These are phyloP conservation scores for Zygosaccharomyces sapae DNA, from an alignment of 1,139 yeast genomes.

Conservation along the genomic window DNA sequence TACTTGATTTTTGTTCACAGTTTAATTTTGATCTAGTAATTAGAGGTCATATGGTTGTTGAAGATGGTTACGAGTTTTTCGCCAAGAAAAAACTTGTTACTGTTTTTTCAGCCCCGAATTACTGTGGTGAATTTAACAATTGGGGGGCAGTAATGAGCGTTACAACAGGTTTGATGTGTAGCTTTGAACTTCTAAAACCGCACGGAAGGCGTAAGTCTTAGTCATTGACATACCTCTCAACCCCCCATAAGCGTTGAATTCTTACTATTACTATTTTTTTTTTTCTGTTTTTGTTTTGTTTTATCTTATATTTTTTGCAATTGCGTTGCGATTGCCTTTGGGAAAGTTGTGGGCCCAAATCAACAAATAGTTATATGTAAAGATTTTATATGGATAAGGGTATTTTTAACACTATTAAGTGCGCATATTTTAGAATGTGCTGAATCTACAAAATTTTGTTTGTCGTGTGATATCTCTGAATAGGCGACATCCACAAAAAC, in stretches of 20 bases:
- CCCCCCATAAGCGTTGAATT: neutral
- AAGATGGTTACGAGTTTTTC: constrained; percentile 87
- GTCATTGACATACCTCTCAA: neutral
- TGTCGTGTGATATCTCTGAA: no score
- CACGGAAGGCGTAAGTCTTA: constrained; percentile 13
- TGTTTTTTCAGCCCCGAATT: constrained; percentile 82
- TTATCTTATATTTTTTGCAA: neutral
- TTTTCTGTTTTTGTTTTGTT: neutral
- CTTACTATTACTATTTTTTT: neutral
- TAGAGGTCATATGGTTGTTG: constrained; percentile 91
- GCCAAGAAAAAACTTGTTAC: constrained; percentile 74
- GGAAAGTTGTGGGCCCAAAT: neutral
- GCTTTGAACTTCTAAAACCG: constrained; percentile 79
- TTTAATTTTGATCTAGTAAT: constrained; percentile 78
- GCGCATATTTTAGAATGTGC: no score
- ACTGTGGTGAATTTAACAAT: constrained; percentile 86
- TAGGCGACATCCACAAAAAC: no score
- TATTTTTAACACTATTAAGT: neutral
- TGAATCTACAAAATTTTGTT: neutral
- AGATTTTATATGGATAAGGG: neutral
- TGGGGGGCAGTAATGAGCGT: constrained; percentile 92
- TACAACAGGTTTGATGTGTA: constrained; percentile 68
- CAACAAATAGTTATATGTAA: neutral
- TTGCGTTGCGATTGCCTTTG: neutral
- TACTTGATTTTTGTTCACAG: constrained; percentile 61